Conservation (phyloP, 2,329 filamentous ascomycete species). For the Fusarium cicatricum region DNA sequence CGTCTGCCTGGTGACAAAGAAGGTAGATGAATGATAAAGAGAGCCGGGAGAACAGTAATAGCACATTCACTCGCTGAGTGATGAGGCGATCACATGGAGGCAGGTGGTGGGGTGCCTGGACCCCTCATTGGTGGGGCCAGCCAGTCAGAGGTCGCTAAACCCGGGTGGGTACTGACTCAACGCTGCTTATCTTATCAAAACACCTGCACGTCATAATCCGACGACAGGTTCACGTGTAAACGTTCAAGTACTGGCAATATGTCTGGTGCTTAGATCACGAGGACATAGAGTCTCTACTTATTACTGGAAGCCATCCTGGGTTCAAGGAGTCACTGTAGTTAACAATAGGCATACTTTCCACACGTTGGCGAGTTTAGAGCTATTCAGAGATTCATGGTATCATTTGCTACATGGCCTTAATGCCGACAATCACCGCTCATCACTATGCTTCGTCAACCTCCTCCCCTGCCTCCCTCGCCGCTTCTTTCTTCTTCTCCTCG, state of each 20-base stretch:
- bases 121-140: slow-evolving; percentile 32
- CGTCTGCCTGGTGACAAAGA: slow-evolving; percentile 8
- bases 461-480: slow-evolving; percentile 61
- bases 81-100: slow-evolving; percentile 45
- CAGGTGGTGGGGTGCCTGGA: slow-evolving; percentile 27
- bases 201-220: slow-evolving; percentile 28
- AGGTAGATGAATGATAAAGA: slow-evolving; percentile 21
- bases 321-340: too few relatives aligned
- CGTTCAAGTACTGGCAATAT: not conserved
- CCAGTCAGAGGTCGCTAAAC: slow-evolving; percentile 9
- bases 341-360: not conserved
- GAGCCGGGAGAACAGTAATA: slow-evolving; percentile 12
- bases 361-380: not conserved
- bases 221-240: slow-evolving; percentile 21
- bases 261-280: slow-evolving; percentile 25
- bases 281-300: not conserved
- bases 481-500: slow-evolving; percentile 64
- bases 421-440: too few relatives aligned
- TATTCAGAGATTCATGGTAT: slow-evolving; percentile 12
- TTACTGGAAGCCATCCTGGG: too few relatives aligned
- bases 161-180: not conserved
- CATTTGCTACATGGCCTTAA: slow-evolving; percentile 3
- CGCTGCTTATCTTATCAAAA: slow-evolving; percentile 26
- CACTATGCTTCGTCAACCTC: slow-evolving; percentile 49
- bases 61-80: slow-evolving; percentile 22